These are phyloP conservation scores for Hyaloscypha hepaticicola DNA, from an alignment of 495 filamentous ascomycete genomes.

Conservation along the genomic window DNA sequence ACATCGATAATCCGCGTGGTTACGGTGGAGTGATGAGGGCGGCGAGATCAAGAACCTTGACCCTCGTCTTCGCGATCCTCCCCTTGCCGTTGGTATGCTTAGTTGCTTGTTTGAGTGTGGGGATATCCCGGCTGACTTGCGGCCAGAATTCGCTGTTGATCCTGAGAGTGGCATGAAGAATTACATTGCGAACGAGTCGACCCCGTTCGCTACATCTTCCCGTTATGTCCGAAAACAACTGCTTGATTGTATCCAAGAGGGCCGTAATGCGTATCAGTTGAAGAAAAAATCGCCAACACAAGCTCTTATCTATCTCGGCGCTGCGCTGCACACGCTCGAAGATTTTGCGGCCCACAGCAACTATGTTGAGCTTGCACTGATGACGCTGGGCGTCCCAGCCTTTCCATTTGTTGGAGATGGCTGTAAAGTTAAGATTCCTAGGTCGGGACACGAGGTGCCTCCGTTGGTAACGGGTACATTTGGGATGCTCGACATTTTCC, in stretches of 20 bases:
- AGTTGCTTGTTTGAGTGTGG: too few relatives aligned
- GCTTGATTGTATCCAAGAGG: too few relatives aligned
- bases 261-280: too few relatives aligned
- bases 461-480: slow-evolving; percentile 88
- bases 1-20: slow-evolving; percentile 52
- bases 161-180: slow-evolving; percentile 76
- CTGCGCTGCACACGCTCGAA: slow-evolving; percentile 68
- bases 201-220: slow-evolving; percentile 1
- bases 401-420: slow-evolving; percentile 84
- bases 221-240: background rate
- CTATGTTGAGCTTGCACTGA: slow-evolving; percentile 79
- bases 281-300: slow-evolving; percentile 27
- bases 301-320: slow-evolving; percentile 70
- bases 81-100: too few relatives aligned
- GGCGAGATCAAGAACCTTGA: too few relatives aligned
- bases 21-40: too few relatives aligned
- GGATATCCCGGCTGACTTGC: too few relatives aligned
- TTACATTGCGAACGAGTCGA: slow-evolving; percentile 59
- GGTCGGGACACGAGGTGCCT: slow-evolving; percentile 54
- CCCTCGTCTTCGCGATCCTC: too few relatives aligned
- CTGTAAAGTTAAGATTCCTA: slow-evolving; percentile 58
- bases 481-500: slow-evolving; percentile 92
- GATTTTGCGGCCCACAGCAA: slow-evolving; percentile 91
- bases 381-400: slow-evolving; percentile 71
- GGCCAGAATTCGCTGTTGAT: slow-evolving; percentile 72